phyloP scores from a whole-genome alignment of 1,139 yeast species.

The Candida pseudocylindracea region DNA sequence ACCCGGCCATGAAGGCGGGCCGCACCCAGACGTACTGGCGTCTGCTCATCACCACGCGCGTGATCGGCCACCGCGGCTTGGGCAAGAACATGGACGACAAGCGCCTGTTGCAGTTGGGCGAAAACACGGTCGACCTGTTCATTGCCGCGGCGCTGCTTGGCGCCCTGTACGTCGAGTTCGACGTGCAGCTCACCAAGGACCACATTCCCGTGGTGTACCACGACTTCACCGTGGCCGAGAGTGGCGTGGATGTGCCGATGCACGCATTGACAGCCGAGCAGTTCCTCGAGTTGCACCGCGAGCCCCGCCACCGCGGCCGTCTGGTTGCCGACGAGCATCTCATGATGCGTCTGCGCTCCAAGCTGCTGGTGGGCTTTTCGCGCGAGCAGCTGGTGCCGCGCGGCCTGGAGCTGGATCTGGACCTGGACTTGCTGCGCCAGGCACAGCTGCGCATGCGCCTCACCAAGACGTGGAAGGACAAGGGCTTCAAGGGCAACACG shows the following conservation, averaged over 20 bases:
- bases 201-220: slow-evolving; percentile 84
- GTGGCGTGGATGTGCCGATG: slow-evolving; percentile 95
- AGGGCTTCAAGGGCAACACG: slow-evolving; percentile 80
- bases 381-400: slow-evolving; percentile 1
- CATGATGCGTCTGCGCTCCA: slow-evolving; percentile 4
- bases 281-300: slow-evolving; percentile 40
- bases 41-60: slow-evolving; percentile 69
- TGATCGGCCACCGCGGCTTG: slow-evolving; percentile 90
- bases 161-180: slow-evolving; percentile 84
- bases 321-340: slow-evolving; percentile 15
- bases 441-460: slow-evolving; percentile 53
- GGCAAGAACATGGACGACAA: slow-evolving; percentile 64
- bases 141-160: slow-evolving; percentile 95
- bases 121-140: slow-evolving; percentile 85
- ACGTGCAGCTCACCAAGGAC: slow-evolving; percentile 92
- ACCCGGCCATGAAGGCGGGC: slow-evolving; percentile 43
- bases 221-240: slow-evolving; percentile 86
- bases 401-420: slow-evolving; percentile 3
- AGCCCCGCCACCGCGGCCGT: slow-evolving; percentile 2
- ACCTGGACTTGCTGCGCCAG: slow-evolving; percentile 15
- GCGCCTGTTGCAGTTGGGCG: slow-evolving; percentile 79
- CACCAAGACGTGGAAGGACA: slow-evolving; percentile 70
- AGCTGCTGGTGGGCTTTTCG: slow-evolving; percentile 9
- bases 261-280: slow-evolving; percentile 81
- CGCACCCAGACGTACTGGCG: slow-evolving; percentile 84